Evolutionary conservation across 345 rosid genomes (phyloP), one percentile per base, ranked within the genome.

Genomic region (Triadica sebifera): DNA sequence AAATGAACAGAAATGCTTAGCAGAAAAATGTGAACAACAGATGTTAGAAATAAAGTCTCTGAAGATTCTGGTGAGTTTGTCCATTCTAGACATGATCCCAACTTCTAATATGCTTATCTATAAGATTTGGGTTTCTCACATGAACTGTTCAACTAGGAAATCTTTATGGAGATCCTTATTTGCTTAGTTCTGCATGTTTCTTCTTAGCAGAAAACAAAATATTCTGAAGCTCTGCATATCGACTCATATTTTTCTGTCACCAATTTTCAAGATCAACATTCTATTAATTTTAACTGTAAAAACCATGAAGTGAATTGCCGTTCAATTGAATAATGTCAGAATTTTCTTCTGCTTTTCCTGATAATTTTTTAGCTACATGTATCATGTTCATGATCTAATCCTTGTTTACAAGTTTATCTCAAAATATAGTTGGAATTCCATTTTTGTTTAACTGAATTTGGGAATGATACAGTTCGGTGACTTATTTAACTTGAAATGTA

Each of bases 1-100:
- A 74, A 87, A 83, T 78, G 91, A 91, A 81, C 88, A 89, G 75
- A 87, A 82, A 80, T 57, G 72, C 77, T 78, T 92, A 77, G 75
- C 81, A 67, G 81, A 84, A n/a, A 84, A 80, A 75, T 94, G 95
- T 83, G 83, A 87, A 68, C 83, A 85, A 74, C 93, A 91, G 76
- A 78, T 79, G 82, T 84, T n/a, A 37, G 87, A 92, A 80, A 89
- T 94, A 75, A 91, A 87, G 81, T 84, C 85, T 69, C 86, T 94
- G 67, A 81, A 87, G 79, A 58, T 75, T 75, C 74, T 78, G 81
- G 98, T 92, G 79, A 81, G 93, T 79, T 69, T 64, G 56, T 63
- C 64, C 46, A 6, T 64, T 78, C 49, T 63, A 51, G 41, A 57
- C 12, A 49, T 59, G 46, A 49, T 22, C 16, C 41, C 4, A 56